These are phyloP conservation scores for Trypanosoma grayi DNA, from an alignment of 208 protist species.

Conservation along the genomic window DNA sequence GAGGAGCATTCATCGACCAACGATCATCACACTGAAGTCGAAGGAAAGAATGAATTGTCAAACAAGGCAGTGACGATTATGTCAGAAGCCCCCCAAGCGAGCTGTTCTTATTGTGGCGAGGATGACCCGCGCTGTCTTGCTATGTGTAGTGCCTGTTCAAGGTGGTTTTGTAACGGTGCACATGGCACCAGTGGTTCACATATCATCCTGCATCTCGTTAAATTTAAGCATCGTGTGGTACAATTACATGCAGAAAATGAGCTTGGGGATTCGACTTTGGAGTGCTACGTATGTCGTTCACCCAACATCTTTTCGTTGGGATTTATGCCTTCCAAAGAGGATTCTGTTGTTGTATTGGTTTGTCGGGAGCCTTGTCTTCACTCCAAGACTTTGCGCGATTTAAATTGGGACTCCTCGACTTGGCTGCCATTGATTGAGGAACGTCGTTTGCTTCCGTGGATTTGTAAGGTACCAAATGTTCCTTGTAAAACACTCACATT, in stretches of 20 bases:
- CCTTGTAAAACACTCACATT: constrained; percentile 50
- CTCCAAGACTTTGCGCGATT: constrained; percentile 42
- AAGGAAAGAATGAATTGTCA: background rate
- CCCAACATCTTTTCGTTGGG: constrained; percentile 93
- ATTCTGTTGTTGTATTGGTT: constrained; percentile 92
- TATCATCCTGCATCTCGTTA: constrained; percentile 93
- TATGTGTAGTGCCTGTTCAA: constrained; percentile 69
- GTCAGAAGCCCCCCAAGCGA: background rate
- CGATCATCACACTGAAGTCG: background rate
- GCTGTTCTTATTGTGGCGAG: constrained; percentile 88
- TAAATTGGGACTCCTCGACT: constrained; percentile 83
- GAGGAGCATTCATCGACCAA: background rate
- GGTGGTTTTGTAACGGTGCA: constrained; percentile 93
- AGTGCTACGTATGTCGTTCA: constrained; percentile 94
- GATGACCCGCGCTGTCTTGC: constrained; percentile 80
- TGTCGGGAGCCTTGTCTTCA: constrained; percentile 82
- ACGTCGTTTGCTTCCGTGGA: constrained; percentile 87
- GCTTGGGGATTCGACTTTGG: constrained; percentile 90
- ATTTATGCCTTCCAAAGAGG: constrained; percentile 93
- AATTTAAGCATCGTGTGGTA: constrained; percentile 86
- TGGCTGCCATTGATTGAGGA: constrained; percentile 95
- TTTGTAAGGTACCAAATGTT: constrained; percentile 28
- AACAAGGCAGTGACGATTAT: background rate
- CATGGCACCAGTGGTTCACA: constrained; percentile 62
- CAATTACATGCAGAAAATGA: constrained; percentile 77